A percentile compares a stretch with the other conserved stretches of the same genome.
These are phyloP conservation scores for Xylaria flabelliformis DNA, from an alignment of 495 filamentous ascomycete species.

Conservation along the genomic window DNA sequence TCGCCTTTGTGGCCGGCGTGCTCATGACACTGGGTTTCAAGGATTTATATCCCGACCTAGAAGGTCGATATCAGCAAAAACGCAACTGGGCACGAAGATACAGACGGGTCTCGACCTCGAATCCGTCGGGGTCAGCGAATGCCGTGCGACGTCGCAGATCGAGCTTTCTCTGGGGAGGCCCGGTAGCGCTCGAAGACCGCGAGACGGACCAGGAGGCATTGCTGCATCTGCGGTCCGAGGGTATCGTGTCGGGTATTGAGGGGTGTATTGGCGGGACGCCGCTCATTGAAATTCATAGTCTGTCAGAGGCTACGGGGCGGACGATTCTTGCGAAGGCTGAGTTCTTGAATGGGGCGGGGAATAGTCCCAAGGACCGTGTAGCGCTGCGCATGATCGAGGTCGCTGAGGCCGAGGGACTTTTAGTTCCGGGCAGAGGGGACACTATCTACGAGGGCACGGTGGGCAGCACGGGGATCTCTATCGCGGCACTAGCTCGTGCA, in stretches of 20 bases:
- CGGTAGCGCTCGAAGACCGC: conserved; percentile 61
- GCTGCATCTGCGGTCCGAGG: conserved; percentile 26
- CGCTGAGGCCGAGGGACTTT: conserved; percentile 79
- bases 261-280: conserved; percentile 95
- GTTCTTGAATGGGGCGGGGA: conserved; percentile 95
- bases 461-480: conserved; percentile 90
- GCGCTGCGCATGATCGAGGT: conserved; percentile 85
- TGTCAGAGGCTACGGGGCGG: conserved; percentile 91
- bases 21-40: conserved; percentile 75
- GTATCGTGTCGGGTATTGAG: conserved; percentile 75
- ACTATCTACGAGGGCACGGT: conserved; percentile 98
- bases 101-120: not conserved
- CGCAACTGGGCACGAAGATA: conserved; percentile 29
- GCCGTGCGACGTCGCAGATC: conserved; percentile 36
- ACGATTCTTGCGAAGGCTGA: conserved; percentile 95
- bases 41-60: conserved; percentile 73
- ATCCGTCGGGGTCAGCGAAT: conserved; percentile 12
- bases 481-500: conserved; percentile 86
- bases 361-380: conserved; percentile 94
- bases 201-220: conserved; percentile 31
- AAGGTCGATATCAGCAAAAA: conserved; percentile 62
- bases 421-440: conserved; percentile 83
- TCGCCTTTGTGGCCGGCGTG: conserved; percentile 77
- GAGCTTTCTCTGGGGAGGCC: conserved; percentile 45
- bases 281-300: conserved; percentile 81